Percentiles rank a stretch among this genome's conserved stretches.
phyloP scores from a whole-genome alignment of 2,329 filamentous ascomycete species.

The Alternaria brassicicola region DNA sequence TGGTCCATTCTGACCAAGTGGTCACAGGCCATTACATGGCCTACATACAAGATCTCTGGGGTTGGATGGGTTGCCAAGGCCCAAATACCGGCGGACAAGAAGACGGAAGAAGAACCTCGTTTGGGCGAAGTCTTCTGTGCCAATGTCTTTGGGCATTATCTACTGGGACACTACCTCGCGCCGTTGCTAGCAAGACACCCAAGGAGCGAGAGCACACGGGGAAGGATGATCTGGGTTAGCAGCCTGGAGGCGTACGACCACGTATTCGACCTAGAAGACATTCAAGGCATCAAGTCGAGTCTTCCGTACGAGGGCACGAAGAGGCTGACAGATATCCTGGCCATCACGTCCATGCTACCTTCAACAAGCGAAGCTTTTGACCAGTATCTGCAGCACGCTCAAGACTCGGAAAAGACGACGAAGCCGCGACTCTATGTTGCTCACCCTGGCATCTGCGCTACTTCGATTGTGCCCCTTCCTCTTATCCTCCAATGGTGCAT shows the following conservation, averaged over 20 bases:
- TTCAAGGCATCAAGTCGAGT: constrained; percentile 70
- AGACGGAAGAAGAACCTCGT: constrained; percentile 58
- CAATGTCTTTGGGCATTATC: constrained; percentile 94
- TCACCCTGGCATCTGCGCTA: constrained; percentile 87
- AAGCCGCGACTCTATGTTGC: constrained; percentile 73
- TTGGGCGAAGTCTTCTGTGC: constrained; percentile 86
- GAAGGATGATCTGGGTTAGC: constrained; percentile 84
- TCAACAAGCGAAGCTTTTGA: constrained; percentile 59
- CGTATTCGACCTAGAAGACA: constrained; percentile 69
- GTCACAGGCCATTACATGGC: constrained; percentile 74
- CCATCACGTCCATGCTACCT: constrained; percentile 73
- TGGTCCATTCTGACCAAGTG: constrained; percentile 66
- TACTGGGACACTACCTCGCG: constrained; percentile 80
- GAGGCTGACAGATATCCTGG: constrained; percentile 81
- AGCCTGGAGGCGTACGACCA: constrained; percentile 73
- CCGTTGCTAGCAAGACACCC: constrained; percentile 67
- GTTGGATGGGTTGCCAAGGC: constrained; percentile 61
- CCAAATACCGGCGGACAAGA: constrained; percentile 53
- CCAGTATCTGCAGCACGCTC: constrained; percentile 29
- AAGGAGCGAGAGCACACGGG: constrained; percentile 51
- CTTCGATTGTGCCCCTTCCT: constrained; percentile 77
- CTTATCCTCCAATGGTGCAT: constrained; percentile 73
- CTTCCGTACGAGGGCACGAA: constrained; percentile 86
- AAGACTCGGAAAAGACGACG: constrained; percentile 21
- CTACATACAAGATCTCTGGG: constrained; percentile 72